phyloP scores from a whole-genome alignment of 2,329 filamentous ascomycete genomes.

The Akanthomyces uredinophilus region DNA sequence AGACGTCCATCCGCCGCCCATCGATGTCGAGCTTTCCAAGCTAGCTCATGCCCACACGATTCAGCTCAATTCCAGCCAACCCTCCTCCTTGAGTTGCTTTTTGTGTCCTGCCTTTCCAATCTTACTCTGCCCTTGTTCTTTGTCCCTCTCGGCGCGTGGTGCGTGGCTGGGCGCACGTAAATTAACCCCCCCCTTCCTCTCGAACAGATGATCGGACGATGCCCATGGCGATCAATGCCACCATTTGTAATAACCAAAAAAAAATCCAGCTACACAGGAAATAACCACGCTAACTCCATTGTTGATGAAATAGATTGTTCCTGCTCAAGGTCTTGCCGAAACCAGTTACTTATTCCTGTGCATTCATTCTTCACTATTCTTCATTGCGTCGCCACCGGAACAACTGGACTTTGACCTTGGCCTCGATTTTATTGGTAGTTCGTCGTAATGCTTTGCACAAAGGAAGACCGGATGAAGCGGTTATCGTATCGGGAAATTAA shows the following conservation, averaged over 20 bases:
- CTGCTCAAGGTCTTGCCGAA: not conserved
- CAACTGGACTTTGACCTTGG: too few species aligned
- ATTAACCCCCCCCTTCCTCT: too few species aligned
- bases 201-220: not conserved
- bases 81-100: too few species aligned
- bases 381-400: too few species aligned
- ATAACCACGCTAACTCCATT: not conserved
- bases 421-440: too few species aligned
- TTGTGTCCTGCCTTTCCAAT: not conserved
- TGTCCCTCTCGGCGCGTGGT: too few species aligned
- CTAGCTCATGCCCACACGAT: not conserved
- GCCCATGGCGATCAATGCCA: slow-evolving; percentile 2
- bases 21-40: not conserved
- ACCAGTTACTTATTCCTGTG: not conserved
- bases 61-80: not conserved
- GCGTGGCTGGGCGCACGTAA: not conserved
- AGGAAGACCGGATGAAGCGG: too few species aligned
- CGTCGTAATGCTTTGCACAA: too few species aligned
- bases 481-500: not conserved
- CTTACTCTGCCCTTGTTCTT: too few species aligned
- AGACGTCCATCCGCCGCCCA: too few species aligned
- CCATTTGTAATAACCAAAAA: not conserved
- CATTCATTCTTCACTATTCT: too few species aligned
- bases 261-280: not conserved
- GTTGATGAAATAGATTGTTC: not conserved